phyloP scores from a whole-genome alignment of 1,139 yeast genomes.

The Saccharomyces hybrid region DNA sequence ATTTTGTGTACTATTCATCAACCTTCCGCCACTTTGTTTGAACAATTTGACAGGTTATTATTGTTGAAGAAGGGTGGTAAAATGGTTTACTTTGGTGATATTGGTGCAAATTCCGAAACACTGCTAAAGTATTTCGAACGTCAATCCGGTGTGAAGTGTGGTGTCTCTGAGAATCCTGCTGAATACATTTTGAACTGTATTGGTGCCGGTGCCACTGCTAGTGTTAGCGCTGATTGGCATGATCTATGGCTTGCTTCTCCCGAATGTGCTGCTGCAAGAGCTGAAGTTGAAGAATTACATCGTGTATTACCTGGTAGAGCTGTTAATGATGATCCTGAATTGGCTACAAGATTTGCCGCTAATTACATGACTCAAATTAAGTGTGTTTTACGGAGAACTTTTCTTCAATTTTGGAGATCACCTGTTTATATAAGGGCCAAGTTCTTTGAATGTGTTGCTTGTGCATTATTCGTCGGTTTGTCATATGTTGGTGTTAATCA shows the following conservation, averaged over 20 bases:
- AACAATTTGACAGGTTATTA: conserved; percentile 45
- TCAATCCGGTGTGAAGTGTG: conserved; percentile 44
- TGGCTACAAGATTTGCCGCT: conserved; percentile 34
- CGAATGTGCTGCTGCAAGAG: conserved; percentile 34
- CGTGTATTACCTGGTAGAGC: conserved; percentile 24
- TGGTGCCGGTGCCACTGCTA: conserved; percentile 64
- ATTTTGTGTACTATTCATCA: conserved; percentile 52
- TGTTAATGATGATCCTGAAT: conserved; percentile 29
- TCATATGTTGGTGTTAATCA: conserved; percentile 39
- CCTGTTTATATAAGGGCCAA: conserved; percentile 44
- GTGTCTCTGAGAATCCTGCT: conserved; percentile 51
- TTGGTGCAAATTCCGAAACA: conserved; percentile 46
- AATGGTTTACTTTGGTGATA: conserved; percentile 62
- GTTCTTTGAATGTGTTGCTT: conserved; percentile 40
- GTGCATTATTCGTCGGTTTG: conserved; percentile 47
- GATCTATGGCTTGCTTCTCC: conserved; percentile 42
- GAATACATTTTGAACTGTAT: conserved; percentile 57
- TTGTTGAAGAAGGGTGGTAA: conserved; percentile 49
- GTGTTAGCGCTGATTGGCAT: conserved; percentile 40
- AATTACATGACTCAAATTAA: conserved; percentile 36
- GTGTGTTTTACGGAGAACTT: conserved; percentile 38
- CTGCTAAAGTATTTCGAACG: conserved; percentile 51
- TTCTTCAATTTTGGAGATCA: conserved; percentile 43
- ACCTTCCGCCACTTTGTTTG: conserved; percentile 50
- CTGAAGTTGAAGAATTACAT: conserved; percentile 34